Evolutionary conservation across 139 green algal species (phyloP).

Genomic region (Coelastrella sp.): DNA sequence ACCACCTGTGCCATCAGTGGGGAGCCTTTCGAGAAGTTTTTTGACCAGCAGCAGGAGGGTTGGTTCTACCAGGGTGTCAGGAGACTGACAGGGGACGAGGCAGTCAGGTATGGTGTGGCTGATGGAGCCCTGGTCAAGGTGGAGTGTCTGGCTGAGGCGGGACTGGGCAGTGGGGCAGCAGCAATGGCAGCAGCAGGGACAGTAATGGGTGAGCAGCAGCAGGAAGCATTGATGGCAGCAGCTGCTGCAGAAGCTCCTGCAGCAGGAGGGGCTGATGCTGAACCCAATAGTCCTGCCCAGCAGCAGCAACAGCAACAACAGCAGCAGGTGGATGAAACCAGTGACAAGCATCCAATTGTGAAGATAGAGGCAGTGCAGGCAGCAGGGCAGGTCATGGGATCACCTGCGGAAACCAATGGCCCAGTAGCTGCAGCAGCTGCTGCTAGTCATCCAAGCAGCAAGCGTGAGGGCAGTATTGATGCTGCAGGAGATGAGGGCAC

Average conservation of each 20-base stretch:
- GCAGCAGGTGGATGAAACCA: background rate
- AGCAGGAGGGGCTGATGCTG: background rate
- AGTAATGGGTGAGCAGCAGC: conserved; percentile 7
- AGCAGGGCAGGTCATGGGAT: no score
- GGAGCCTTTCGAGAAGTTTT: conserved; percentile 69
- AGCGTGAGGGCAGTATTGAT: conserved; percentile 13
- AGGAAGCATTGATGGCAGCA: conserved; percentile 14
- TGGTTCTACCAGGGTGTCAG: conserved; percentile 67
- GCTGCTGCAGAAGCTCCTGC: conserved; percentile 33
- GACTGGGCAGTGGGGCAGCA: background rate
- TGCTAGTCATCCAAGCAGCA: background rate
- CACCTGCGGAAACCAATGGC: background rate
- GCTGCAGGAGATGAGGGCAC: background rate
- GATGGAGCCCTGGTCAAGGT: conserved; percentile 63
- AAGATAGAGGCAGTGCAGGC: conserved; percentile 4
- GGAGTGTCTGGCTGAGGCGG: conserved; percentile 39
- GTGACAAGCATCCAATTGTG: background rate
- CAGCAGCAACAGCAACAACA: conserved; percentile 14
- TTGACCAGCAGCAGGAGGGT: conserved; percentile 62
- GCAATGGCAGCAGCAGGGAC: conserved; percentile 1
- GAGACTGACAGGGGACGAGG: conserved; percentile 54
- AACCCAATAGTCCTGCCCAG: background rate
- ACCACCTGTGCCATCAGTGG: conserved; percentile 66
- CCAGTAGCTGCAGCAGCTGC: background rate
- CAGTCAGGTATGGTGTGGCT: conserved; percentile 53